Evolutionary conservation across 1,284 basidiomycete species (phyloP), one percentile per base, ranked within the genome.

Genomic region (Tetrapyrgos nigripes): DNA sequence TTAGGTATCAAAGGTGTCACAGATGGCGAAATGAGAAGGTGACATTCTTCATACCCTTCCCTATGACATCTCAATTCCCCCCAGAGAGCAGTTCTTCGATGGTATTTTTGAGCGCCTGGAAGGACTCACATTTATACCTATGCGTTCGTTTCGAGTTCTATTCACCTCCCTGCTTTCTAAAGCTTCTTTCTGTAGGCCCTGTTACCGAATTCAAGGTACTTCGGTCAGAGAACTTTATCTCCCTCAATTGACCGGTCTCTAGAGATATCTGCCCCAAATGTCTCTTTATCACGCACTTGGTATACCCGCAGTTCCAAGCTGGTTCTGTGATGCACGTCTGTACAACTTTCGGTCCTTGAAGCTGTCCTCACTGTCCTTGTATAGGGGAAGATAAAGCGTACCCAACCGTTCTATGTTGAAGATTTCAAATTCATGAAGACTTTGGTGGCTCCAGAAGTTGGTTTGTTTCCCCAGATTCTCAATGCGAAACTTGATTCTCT

Each of bases 341-440:
- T 48, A 17, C 19, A 8, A 11, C 17, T 53, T 55, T 46, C 27
- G 4, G 27, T 56, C 24, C 51, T 19, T 37, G 37, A 26, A 28
- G 26, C 33, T 21, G 60, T 53, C 50, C 27, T 47, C 19, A 33
- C 21, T 53, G 58, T 31, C 4, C 43, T 60, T 31, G 14, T 54
- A 28, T 63, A 88, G 85, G 79, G 82, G 13, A 89, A 88, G 71
- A 83, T 91, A 58, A 82, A 74, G 70, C 81, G 87, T 49, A 84
- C 80, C 17, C 82, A 81, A 62, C 80, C 86, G 1, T 87, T 88
- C 64, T 89, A 89, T 66, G 70, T 85, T n/a, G 78, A 84, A 19
- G 81, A 88, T 61, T 89, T 86, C 66, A 81, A 85, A 58, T 82
- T 76, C 44, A 72, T 88, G 51, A 89, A 86, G 70, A 74, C 70